Evolutionary conservation across 2,329 filamentous ascomycete species (phyloP), one percentile per base, ranked within the genome.

Genomic region (Uncinocarpus reesii): DNA sequence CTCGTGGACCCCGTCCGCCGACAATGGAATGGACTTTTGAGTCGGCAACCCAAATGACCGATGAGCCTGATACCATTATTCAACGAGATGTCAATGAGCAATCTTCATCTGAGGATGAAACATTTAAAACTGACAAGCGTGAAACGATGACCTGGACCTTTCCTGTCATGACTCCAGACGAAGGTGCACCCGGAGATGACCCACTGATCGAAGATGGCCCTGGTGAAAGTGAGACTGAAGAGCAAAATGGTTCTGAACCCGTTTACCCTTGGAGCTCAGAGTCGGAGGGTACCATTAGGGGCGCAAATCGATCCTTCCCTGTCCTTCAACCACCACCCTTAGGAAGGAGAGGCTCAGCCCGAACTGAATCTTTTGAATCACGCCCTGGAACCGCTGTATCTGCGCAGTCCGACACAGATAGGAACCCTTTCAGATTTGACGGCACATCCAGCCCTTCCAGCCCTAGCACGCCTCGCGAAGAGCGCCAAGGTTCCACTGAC

Each of bases 81-180:
- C 40, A 32, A 16, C 29, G 29, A 11, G 31, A 40, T 20, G 24
- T 21, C 5, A n/a, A 50, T 40, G 47, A 40, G 7, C 28, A 47
- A 8, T 29, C 35, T 36, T 16, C 47, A n/a, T 21, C 40, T 13
- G 42, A 56, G 11, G 49, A 50, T 21, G 47, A 36, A 13, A 52
- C 57, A 26, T 36, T 47, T 18, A 40, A 49, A 37, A 11, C 34
- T 37, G 57, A 59, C 11, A 67, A 65, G 42, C 62, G 66, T 5
- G 66, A 66, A 13, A 69, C 66, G 3, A 72, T 71, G 62, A 73
- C 76, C 28, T 79, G 75, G 75, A 76, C 70, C 10, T 78, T 78
- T 52, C 73, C 74, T 6, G 60, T 66, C 2, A 69, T 67, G 62
- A 62, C 60, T 1, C 43, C 58, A 20, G 52, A 53, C 28, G 51